phyloP scores from a whole-genome alignment of 208 protist species.

The Angomonas deanei region DNA sequence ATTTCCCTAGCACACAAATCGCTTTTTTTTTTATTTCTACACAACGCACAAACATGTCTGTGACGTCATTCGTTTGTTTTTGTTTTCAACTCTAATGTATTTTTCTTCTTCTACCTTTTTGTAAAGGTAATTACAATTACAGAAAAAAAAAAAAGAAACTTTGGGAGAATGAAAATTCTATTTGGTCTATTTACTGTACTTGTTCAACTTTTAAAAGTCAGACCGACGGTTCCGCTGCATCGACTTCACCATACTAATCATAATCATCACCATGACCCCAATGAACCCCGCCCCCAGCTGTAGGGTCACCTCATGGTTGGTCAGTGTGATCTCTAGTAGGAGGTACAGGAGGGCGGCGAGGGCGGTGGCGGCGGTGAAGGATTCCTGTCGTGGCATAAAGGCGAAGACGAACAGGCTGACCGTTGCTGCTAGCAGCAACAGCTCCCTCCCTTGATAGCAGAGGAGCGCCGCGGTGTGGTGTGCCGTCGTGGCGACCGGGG shows the following conservation, averaged over 20 bases:
- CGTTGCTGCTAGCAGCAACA: constrained; percentile 34
- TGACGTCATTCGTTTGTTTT: constrained; percentile 7
- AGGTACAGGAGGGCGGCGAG: constrained; percentile 38
- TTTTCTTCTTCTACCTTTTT: too few relatives aligned
- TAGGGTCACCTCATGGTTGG: constrained; percentile 15
- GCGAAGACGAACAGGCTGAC: constrained; percentile 37
- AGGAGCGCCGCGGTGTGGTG: background rate
- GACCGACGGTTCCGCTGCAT: constrained; percentile 3
- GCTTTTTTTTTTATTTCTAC: too few relatives aligned
- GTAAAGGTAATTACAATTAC: background rate
- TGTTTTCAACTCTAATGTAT: constrained; percentile 4
- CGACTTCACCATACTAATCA: constrained; percentile 16
- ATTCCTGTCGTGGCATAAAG: constrained; percentile 46
- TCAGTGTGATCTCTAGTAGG: constrained; percentile 26
- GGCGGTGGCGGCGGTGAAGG: constrained; percentile 26
- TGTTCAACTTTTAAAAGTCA: background rate
- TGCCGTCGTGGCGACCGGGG: background rate
- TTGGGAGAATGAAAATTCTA: constrained; percentile 5
- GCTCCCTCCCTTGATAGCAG: constrained; percentile 15
- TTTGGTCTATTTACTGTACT: constrained; percentile 12
- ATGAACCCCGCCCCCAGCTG: constrained; percentile 40
- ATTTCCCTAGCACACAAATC: too few relatives aligned
- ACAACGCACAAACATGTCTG: too few relatives aligned
- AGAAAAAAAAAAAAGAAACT: constrained; percentile 7
- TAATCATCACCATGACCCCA: constrained; percentile 24